Conservation (phyloP, 495 filamentous ascomycete species). For the Hyphodiscus hymeniophilus region DNA sequence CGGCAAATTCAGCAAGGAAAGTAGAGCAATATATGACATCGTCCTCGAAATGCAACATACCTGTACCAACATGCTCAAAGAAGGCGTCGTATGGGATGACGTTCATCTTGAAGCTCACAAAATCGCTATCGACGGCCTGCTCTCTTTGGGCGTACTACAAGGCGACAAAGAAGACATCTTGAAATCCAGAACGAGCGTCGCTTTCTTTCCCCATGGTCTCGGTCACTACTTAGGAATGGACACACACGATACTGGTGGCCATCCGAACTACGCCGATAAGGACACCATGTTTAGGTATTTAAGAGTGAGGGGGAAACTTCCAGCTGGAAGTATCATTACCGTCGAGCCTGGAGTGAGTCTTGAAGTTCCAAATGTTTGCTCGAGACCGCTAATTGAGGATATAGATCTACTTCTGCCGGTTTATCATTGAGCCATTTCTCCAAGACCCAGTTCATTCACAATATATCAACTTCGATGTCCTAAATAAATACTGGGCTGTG, state of each 20-base stretch:
- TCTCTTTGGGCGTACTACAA: constrained; percentile 67
- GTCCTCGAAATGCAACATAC: constrained; percentile 79
- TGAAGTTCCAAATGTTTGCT: background rate
- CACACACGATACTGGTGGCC: constrained; percentile 85
- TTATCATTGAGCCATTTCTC: constrained; percentile 81
- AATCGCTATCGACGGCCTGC: constrained; percentile 71
- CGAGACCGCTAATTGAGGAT: background rate
- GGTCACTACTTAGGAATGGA: constrained; percentile 91
- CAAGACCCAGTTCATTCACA: constrained; percentile 57
- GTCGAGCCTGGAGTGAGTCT: constrained; percentile 73
- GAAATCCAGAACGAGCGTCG: constrained; percentile 62
- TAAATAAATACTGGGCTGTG: constrained; percentile 82
- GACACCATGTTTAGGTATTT: constrained; percentile 84
- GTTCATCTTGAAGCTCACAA: constrained; percentile 72
- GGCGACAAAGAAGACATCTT: constrained; percentile 64
- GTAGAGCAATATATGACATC: constrained; percentile 72
- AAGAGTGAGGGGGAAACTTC: constrained; percentile 67
- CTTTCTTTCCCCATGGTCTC: constrained; percentile 88
- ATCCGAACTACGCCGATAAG: constrained; percentile 74
- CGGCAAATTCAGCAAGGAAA: constrained; percentile 67
- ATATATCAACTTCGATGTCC: constrained; percentile 64
- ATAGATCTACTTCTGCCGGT: constrained; percentile 82
- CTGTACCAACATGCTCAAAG: constrained; percentile 65
- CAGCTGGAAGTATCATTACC: constrained; percentile 73
- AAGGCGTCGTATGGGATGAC: constrained; percentile 76